Evolutionary conservation across 2,329 filamentous ascomycete genomes (phyloP).

Genomic region (Fusarium equiseti): DNA sequence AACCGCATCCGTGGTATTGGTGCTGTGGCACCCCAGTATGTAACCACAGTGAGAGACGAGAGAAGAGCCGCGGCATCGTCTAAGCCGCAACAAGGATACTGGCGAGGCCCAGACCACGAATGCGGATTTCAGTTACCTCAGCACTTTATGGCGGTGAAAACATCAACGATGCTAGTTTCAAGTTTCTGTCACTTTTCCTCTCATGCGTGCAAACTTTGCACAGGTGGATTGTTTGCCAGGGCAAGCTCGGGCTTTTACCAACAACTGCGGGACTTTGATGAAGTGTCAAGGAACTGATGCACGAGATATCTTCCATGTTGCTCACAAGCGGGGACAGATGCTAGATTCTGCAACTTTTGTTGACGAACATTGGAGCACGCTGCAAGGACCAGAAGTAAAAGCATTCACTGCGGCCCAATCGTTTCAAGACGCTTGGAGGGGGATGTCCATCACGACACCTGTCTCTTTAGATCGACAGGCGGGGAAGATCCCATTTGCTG

Average conservation of each 20-base stretch:
- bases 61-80: slow-evolving; percentile 22
- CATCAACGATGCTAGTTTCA: slow-evolving; percentile 3
- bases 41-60: slow-evolving; percentile 11
- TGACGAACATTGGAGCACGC: not conserved
- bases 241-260: slow-evolving; percentile 15
- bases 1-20: slow-evolving; percentile 31
- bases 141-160: slow-evolving; percentile 48
- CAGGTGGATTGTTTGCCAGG: slow-evolving; percentile 14
- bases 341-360: slow-evolving; percentile 8
- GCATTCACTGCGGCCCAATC: slow-evolving; percentile 7
- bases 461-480: slow-evolving; percentile 37
- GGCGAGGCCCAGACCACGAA: slow-evolving; percentile 10
- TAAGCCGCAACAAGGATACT: slow-evolving; percentile 29
- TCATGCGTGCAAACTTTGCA: slow-evolving; percentile 14
- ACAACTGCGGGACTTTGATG: slow-evolving; percentile 20
- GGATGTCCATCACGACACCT: slow-evolving; percentile 18
- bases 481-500: slow-evolving; percentile 29
- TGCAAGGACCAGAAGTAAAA: slow-evolving; percentile 1
- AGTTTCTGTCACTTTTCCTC: not conserved
- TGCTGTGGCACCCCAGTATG: slow-evolving; percentile 14
- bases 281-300: slow-evolving; percentile 22
- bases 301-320: slow-evolving; percentile 12
- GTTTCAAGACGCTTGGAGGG: slow-evolving; percentile 17
- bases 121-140: slow-evolving; percentile 37
- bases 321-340: not conserved